phyloP scores from a whole-genome alignment of 23 red algal genomes.

The Gracilaria vermiculophylla region DNA sequence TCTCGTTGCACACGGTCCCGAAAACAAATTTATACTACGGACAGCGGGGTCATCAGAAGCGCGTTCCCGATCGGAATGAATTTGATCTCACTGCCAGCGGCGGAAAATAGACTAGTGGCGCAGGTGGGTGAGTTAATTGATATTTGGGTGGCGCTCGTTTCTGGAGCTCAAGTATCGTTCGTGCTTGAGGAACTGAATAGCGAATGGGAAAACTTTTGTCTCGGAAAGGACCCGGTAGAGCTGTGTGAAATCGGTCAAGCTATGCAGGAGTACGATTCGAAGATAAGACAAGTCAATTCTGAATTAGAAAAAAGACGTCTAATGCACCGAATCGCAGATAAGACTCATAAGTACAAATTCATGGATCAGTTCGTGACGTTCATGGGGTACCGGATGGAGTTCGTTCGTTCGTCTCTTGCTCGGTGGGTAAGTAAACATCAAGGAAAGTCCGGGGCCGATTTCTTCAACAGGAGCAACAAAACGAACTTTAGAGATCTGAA shows the following conservation, averaged over 20 bases:
- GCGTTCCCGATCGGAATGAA: slow-evolving; percentile 1
- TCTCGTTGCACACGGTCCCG: background rate
- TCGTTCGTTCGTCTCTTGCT: slow-evolving; percentile 5
- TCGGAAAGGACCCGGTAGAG: background rate
- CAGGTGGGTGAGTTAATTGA: slow-evolving; percentile 39
- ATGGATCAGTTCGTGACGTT: slow-evolving; percentile 35
- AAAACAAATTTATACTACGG: background rate
- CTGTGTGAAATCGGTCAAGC: background rate
- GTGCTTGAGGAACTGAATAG: slow-evolving; percentile 3
- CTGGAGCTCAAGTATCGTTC: slow-evolving; percentile 17
- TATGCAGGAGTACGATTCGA: background rate
- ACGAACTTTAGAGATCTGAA: background rate
- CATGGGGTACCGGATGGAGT: slow-evolving; percentile 37
- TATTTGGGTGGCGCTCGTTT: slow-evolving; percentile 40
- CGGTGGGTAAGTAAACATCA: background rate
- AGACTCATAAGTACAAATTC: slow-evolving; percentile 4
- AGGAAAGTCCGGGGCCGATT: slow-evolving; percentile 7
- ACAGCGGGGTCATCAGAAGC: background rate
- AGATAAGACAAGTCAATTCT: background rate
- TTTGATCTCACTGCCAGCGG: background rate
- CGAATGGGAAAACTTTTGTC: background rate
- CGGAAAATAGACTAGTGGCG: slow-evolving; percentile 21
- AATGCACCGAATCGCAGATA: background rate
- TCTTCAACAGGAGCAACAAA: background rate
- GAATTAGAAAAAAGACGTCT: slow-evolving; percentile 27